phyloP scores from a whole-genome alignment of 148 eudicot species.

The Silene latifolia region DNA sequence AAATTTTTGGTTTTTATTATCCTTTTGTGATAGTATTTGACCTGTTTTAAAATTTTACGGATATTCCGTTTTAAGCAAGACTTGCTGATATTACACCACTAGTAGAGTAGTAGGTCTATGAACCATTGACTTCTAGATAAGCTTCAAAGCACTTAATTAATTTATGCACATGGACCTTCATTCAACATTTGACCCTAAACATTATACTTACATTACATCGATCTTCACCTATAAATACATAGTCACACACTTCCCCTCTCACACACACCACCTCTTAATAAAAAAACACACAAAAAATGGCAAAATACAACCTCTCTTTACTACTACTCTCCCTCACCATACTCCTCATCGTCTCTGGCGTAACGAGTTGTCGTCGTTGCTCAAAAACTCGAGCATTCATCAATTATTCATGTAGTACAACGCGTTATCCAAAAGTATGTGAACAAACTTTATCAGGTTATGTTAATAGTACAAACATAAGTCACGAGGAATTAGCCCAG shows the following conservation, averaged over 20 bases:
- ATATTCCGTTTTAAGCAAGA: no score
- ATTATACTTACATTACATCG: not conserved
- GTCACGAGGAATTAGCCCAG: slow-evolving; percentile 44
- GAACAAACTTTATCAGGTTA: slow-evolving; percentile 20
- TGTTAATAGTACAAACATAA: slow-evolving; percentile 24
- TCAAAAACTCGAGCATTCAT: slow-evolving; percentile 40
- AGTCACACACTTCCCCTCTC: not conserved
- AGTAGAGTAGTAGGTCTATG: not conserved
- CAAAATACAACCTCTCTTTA: slow-evolving; percentile 26
- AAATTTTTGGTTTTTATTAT: no score
- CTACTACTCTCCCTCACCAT: slow-evolving; percentile 26
- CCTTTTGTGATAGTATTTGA: no score
- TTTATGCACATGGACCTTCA: slow-evolving; percentile 30
- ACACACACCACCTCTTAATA: not conserved
- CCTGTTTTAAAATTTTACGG: no score
- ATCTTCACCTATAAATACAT: slow-evolving; percentile 20
- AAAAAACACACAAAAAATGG: slow-evolving; percentile 29
- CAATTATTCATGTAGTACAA: slow-evolving; percentile 33
- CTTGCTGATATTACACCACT: not conserved
- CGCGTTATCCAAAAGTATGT: slow-evolving; percentile 27
- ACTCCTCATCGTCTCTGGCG: slow-evolving; percentile 14
- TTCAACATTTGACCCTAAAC: slow-evolving; percentile 29
- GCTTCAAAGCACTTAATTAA: slow-evolving; percentile 29
- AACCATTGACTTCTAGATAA: slow-evolving; percentile 20
- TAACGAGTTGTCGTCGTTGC: slow-evolving; percentile 14